These are phyloP conservation scores for Plectosphaerella plurivora DNA, from an alignment of 2,329 filamentous ascomycete genomes.

Conservation along the genomic window DNA sequence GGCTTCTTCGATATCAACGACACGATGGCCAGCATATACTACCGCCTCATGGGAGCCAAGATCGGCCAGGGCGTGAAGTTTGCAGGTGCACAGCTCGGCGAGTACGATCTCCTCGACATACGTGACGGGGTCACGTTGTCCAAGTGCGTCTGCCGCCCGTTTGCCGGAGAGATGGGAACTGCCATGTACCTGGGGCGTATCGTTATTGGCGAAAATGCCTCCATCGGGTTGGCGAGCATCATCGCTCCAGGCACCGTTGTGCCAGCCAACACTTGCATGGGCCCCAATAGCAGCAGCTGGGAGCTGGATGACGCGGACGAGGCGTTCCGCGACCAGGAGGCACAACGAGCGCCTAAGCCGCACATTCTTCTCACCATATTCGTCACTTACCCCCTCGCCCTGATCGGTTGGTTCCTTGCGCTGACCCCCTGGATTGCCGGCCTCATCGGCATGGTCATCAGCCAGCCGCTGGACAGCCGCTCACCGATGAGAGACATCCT, in stretches of 20 bases:
- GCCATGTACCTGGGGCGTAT: conserved; percentile 53
- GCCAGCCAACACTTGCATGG: conserved; percentile 46
- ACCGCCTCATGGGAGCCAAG: conserved; percentile 45
- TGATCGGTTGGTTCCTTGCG: conserved; percentile 34
- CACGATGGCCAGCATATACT: conserved; percentile 37
- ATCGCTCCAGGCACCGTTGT: conserved; percentile 45
- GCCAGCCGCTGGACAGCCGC: conserved; percentile 23
- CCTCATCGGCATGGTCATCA: conserved; percentile 61
- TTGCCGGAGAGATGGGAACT: conserved; percentile 52
- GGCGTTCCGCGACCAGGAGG: conserved; percentile 37
- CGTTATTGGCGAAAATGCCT: conserved; percentile 40
- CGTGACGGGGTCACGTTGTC: conserved; percentile 43
- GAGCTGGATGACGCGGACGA: conserved; percentile 44
- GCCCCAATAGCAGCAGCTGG: conserved; percentile 54
- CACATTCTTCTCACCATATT: conserved; percentile 40
- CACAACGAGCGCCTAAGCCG: conserved; percentile 30
- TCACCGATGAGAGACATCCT: conserved; percentile 36
- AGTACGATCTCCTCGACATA: conserved; percentile 54
- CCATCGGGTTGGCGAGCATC: conserved; percentile 42
- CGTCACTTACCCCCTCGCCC: conserved; percentile 34
- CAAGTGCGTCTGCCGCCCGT: conserved; percentile 44
- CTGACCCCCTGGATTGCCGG: conserved; percentile 40
- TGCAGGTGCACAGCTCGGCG: conserved; percentile 39
- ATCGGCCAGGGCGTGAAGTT: conserved; percentile 49
- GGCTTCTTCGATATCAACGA: conserved; percentile 39